Percentiles rank a stretch among this genome's conserved stretches.
phyloP scores from a whole-genome alignment of 1,284 basidiomycete genomes.

The Boletus semigastroideus region DNA sequence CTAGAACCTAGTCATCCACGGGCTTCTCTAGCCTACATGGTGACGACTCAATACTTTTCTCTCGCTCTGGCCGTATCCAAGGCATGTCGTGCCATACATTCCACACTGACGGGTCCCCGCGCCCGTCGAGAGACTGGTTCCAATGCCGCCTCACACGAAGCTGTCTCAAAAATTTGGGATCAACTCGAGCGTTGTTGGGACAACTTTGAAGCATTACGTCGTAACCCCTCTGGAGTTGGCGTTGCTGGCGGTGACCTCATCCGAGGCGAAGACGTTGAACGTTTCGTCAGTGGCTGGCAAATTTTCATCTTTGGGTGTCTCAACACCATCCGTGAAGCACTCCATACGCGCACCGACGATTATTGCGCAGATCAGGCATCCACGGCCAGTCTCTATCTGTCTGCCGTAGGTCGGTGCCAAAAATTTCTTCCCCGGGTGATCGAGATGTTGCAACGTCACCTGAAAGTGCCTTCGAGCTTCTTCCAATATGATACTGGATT shows the following conservation, averaged over 20 bases:
- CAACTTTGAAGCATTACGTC: constrained; percentile 69
- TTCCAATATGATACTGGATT: constrained; percentile 83
- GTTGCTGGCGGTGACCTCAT: constrained; percentile 40
- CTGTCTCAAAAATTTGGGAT: constrained; percentile 74
- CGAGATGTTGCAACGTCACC: constrained; percentile 58
- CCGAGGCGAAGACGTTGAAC: constrained; percentile 58
- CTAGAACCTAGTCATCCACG: constrained; percentile 32
- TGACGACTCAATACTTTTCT: constrained; percentile 42
- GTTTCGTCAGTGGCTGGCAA: constrained; percentile 55
- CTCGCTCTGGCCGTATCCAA: constrained; percentile 69
- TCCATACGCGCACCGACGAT: constrained; percentile 8
- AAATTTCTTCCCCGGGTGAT: constrained; percentile 57
- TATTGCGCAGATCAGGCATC: constrained; percentile 30
- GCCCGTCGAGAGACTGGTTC: constrained; percentile 58
- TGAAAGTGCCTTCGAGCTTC: constrained; percentile 47
- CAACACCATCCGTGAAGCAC: constrained; percentile 41
- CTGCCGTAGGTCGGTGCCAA: constrained; percentile 51
- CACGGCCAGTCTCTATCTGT: constrained; percentile 41
- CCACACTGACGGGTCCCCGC: constrained; percentile 69
- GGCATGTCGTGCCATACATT: constrained; percentile 75
- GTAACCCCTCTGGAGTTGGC: constrained; percentile 31
- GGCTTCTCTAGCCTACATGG: constrained; percentile 30
- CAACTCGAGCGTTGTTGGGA: constrained; percentile 79
- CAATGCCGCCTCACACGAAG: constrained; percentile 53
- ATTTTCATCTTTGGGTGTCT: constrained; percentile 52